phyloP scores from a whole-genome alignment of 2,329 filamentous ascomycete species.

The Hymenoscyphus linearis region DNA sequence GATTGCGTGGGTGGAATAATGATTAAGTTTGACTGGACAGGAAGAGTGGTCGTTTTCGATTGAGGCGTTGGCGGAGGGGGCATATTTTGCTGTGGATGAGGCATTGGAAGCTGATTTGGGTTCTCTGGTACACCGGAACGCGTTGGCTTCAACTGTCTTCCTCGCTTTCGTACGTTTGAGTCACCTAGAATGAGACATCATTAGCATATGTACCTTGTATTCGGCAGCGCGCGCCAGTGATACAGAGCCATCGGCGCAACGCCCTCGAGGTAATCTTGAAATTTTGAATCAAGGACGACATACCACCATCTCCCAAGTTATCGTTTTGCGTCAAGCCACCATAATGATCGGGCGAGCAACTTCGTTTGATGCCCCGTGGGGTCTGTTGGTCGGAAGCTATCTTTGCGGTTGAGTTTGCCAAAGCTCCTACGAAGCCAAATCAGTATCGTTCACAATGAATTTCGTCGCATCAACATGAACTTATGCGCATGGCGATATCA shows the following conservation, averaged over 20 bases:
- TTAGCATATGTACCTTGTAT: conserved; percentile 18
- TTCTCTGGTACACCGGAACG: conserved; percentile 50
- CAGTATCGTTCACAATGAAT: conserved; percentile 13
- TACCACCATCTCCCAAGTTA: conserved; percentile 69
- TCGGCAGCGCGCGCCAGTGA: conserved; percentile 21
- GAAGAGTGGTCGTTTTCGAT: conserved; percentile 33
- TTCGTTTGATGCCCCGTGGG: conserved; percentile 71
- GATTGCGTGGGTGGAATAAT: conserved; percentile 42
- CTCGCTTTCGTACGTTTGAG: conserved; percentile 36
- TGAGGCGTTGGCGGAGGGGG: conserved; percentile 50
- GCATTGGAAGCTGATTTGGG: conserved; percentile 47
- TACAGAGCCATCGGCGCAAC: conserved; percentile 26
- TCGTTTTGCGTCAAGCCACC: conserved; percentile 48
- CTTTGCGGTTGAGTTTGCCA: conserved; percentile 33
- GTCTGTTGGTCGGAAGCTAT: conserved; percentile 49
- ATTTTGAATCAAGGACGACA: conserved; percentile 38
- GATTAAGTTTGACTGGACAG: conserved; percentile 29
- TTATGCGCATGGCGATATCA: no score
- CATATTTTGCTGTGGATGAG: conserved; percentile 35
- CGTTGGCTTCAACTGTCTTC: conserved; percentile 31
- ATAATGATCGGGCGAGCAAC: conserved; percentile 61
- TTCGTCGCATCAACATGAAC: conserved; percentile 1
- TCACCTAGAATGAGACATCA: conserved; percentile 35
- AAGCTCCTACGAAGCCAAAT: conserved; percentile 23
- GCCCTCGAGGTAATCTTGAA: conserved; percentile 8